Conservation (phyloP, 306 rosid species). For the Medicago arabica region DNA sequence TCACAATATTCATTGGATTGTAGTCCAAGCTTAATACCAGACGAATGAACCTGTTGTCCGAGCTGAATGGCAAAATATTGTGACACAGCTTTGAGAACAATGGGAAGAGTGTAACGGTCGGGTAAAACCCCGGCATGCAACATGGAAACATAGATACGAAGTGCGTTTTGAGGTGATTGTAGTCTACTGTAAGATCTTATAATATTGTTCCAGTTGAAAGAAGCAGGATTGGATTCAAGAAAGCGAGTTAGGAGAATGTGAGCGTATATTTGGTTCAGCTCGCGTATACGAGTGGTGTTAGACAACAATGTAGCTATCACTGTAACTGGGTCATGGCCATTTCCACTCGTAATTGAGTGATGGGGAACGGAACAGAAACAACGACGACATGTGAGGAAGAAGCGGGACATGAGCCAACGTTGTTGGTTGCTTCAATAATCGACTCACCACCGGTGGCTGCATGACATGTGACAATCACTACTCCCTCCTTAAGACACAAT, state of each 20-base stretch:
- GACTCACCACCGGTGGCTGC: not conserved
- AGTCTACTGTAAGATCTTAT: conserved; percentile 64
- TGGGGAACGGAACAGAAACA: conserved; percentile 23
- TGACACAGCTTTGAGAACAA: conserved; percentile 62
- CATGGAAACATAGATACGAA: conserved; percentile 54
- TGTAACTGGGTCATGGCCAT: conserved; percentile 42
- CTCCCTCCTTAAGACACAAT: too few species aligned
- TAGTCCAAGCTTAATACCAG: conserved; percentile 59
- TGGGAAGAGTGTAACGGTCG: conserved; percentile 71
- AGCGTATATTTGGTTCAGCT: conserved; percentile 54
- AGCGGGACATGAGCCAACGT: conserved; percentile 25
- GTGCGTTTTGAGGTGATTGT: conserved; percentile 57
- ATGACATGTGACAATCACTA: not conserved
- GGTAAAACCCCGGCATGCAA: conserved; percentile 59
- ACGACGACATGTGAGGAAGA: conserved; percentile 34
- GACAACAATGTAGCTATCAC: conserved; percentile 45
- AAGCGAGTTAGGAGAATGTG: conserved; percentile 52
- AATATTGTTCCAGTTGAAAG: conserved; percentile 74
- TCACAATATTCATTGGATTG: conserved; percentile 69
- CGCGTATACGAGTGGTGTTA: conserved; percentile 38
- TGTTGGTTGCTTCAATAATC: not conserved
- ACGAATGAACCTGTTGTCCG: conserved; percentile 67
- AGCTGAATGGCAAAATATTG: conserved; percentile 46
- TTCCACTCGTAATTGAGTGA: not conserved
- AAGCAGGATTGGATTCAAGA: conserved; percentile 50